Base-by-base conservation (phyloP, 2,329 filamentous ascomycete genomes). In the Aspergillus vadensis region DNA sequence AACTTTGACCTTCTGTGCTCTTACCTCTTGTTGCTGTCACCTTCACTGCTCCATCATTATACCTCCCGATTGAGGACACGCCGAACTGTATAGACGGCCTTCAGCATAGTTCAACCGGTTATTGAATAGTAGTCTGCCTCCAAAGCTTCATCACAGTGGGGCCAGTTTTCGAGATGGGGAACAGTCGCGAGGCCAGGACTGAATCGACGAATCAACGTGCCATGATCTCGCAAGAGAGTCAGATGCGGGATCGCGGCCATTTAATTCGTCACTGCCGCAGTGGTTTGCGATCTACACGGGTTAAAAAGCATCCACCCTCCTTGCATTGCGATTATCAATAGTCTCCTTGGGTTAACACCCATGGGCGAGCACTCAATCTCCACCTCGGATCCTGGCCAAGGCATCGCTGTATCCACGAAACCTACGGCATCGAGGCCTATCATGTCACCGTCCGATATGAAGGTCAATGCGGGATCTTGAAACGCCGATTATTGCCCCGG, bases 251-350 rank as follows among this genome's bases (percentile, higher is more conserved):
- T 70, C 65, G 58, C 53, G 55, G 60, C 63, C 59, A 61, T 65
- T 67, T 75, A 71, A 76, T 76, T 76, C 74, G 74, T 75, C 71
- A 73, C 72, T 70, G 59, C 60, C 41, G 51, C 63, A 58, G 55
- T 69, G 59, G 65, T 39, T 60, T 64, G 66, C 57, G 69, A 74
- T 74, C 72, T 67, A 72, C 72, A 72, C 68, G 67, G 61, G 70
- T 66, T 68, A 67, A 25, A 65, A 61, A 63, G 62, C 65, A 64
- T 67, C 63, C 60, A 58, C 59, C 69, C 70, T 69, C 74, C 74
- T 76, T 76, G 73, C 74, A 75, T 75, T 65, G 27, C 50, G 47
- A 57, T 54, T 62, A 53, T 65, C 64, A 70, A 74, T 73, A 74
- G 65, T 71, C 51, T 62, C 60, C 23, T 68, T 61, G 36, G 36